Base-by-base conservation (phyloP, 148 eudicot species). In the Talinum fruticosum region DNA sequence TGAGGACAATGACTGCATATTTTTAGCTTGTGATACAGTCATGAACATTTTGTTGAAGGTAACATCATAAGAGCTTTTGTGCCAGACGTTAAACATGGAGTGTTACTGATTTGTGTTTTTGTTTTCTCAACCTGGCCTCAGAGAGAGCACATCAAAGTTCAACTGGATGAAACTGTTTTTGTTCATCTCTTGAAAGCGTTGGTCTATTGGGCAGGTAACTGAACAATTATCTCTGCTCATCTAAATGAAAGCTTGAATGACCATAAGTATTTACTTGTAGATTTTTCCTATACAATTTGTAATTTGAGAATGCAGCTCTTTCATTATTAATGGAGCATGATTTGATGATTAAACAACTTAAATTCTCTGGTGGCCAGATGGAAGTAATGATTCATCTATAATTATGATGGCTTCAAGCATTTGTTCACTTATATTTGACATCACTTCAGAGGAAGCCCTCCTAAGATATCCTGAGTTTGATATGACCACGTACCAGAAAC, bases 331-430 rank as follows among this genome's bases (percentile, higher is more conserved):
- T 36, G 33, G 29, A 24, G 23, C 15, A 30, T 32, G 21, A 71
- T 37, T 68, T 53, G 36, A 51, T 51, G 16, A 18, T 51, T 23
- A 65, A 65, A 57, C 37, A 24, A 33, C 24, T 28, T 49, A 68
- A 19, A 32, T 28, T 72, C 8, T 37, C 44, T 75, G 71, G 10
- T 79, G 67, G 47, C 47, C 91, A 92, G 97, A 85, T 70, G 75
- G 79, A 75, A 73, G 79, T 32, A 54, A 64, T 71, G 96, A 90
- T 45, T 67, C 79, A 45, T 84, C 93, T 73, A 68, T 82, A 69
- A 74, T 88, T 36, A 91, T 95, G 96, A 92, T 92, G 97, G 97
- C 91, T 71, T 83, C 99, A 80, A 92, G 90, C 86, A 92, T 95
- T 54, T 89, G 96, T 81, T 82, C 97, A 10, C 84, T 95, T 73